Evolutionary conservation across 495 filamentous ascomycete species (phyloP).

Genomic region (Aspergillus taichungensis): DNA sequence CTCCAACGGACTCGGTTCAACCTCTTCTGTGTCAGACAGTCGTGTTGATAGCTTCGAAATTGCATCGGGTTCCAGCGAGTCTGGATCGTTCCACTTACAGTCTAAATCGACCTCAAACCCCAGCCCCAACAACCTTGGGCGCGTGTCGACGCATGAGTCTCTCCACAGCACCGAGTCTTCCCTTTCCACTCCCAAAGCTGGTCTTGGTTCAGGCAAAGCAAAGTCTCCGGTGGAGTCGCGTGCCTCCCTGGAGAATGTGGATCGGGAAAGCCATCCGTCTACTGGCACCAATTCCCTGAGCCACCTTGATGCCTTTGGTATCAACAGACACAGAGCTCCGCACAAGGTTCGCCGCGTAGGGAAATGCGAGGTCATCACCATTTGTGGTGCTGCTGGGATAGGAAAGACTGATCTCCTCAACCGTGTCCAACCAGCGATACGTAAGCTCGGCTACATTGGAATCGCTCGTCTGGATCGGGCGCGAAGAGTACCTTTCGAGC

Average conservation of each 20-base stretch:
- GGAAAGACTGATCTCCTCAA: conserved; percentile 81
- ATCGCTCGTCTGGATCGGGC: conserved; percentile 80
- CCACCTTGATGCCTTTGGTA: conserved; percentile 22
- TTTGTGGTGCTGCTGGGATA: conserved; percentile 66
- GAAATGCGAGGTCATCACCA: conserved; percentile 68
- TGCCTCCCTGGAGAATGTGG: conserved; percentile 26
- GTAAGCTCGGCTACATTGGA: conserved; percentile 70
- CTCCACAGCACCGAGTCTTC: conserved; percentile 27
- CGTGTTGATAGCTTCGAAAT: conserved; percentile 43
- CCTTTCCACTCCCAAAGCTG: conserved; percentile 21
- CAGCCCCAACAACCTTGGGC: conserved; percentile 21
- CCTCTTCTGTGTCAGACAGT: conserved; percentile 49
- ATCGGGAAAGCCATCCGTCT: conserved; percentile 28
- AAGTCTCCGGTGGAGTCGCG: conserved; percentile 34
- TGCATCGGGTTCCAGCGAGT: conserved; percentile 43
- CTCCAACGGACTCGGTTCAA: conserved; percentile 42
- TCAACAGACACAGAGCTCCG: conserved; percentile 31
- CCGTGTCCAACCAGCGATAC: conserved; percentile 62
- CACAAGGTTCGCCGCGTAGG: conserved; percentile 57
- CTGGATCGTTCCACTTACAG: conserved; percentile 41
- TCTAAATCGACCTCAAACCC: conserved; percentile 31
- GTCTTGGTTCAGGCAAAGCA: conserved; percentile 14
- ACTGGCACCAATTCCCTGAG: conserved; percentile 18
- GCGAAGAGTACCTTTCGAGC: conserved; percentile 72
- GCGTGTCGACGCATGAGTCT: conserved; percentile 30